phyloP scores from a whole-genome alignment of 1,139 yeast species.

The Kodamaea fungicola region DNA sequence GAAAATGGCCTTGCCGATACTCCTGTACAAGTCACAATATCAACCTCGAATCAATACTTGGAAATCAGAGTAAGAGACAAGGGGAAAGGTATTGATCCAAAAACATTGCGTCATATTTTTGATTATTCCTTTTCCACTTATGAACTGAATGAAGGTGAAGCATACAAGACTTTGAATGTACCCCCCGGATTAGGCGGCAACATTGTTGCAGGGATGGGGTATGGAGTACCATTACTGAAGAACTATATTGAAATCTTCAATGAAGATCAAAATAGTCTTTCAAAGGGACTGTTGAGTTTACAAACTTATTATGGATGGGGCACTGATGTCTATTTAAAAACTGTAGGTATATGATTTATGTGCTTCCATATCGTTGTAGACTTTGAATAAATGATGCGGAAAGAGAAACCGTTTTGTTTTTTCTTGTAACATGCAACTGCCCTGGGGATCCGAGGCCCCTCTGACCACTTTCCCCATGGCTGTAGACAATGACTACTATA shows the following conservation, averaged over 20 bases:
- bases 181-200: constrained; percentile 72
- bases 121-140: constrained; percentile 85
- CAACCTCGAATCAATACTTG: constrained; percentile 45
- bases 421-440: not conserved
- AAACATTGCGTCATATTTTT: constrained; percentile 62
- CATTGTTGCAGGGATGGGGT: constrained; percentile 93
- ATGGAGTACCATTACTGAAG: constrained; percentile 83
- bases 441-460: constrained; percentile 3
- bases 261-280: constrained; percentile 19
- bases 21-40: constrained; percentile 69
- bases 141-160: constrained; percentile 56
- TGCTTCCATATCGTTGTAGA: no score
- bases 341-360: constrained; percentile 17
- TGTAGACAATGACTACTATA: not conserved
- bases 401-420: no score
- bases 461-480: constrained; percentile 5
- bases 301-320: constrained; percentile 89
- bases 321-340: constrained; percentile 44
- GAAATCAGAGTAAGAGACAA: constrained; percentile 77
- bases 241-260: constrained; percentile 46
- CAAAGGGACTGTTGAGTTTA: constrained; percentile 67
- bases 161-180: constrained; percentile 56
- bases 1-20: constrained; percentile 55
- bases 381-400: no score
- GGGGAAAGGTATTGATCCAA: constrained; percentile 84